A percentile compares a stretch with the other conserved stretches of the same genome.
Evolutionary conservation across 202 grass and related monocot species (phyloP).

Genomic region (Carex arenaria): DNA sequence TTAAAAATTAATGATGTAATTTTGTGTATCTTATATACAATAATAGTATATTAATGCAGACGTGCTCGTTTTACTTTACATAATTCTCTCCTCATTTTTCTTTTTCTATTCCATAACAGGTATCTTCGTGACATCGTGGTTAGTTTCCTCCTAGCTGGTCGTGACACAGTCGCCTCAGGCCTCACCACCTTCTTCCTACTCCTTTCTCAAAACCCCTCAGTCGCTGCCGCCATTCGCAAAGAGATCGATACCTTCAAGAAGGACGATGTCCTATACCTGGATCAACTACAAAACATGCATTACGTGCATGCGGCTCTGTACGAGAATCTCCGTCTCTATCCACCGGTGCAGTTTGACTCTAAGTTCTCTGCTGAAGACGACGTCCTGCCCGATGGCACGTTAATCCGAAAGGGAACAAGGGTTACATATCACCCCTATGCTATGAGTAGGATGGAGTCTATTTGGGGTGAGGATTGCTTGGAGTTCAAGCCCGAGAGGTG

Average conservation of each 20-base stretch:
- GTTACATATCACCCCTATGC: slow-evolving; percentile 80
- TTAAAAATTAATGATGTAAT: no score
- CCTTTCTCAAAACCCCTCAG: slow-evolving; percentile 37
- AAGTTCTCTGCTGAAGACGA: slow-evolving; percentile 57
- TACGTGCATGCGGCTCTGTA: slow-evolving; percentile 70
- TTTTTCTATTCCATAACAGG: not conserved
- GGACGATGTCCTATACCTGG: slow-evolving; percentile 8
- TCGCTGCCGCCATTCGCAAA: slow-evolving; percentile 30
- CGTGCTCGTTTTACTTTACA: not conserved
- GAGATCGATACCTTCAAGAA: slow-evolving; percentile 26
- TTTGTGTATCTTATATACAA: not conserved
- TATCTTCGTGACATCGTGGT: slow-evolving; percentile 44
- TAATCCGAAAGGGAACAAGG: slow-evolving; percentile 39
- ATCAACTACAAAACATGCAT: slow-evolving; percentile 47
- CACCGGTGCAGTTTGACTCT: slow-evolving; percentile 71
- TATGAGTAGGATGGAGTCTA: slow-evolving; percentile 67
- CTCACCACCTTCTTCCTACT: slow-evolving; percentile 74
- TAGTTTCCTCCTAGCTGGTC: slow-evolving; percentile 62
- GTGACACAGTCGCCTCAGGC: slow-evolving; percentile 66
- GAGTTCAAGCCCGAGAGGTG: slow-evolving; percentile 60
- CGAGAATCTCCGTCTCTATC: slow-evolving; percentile 69
- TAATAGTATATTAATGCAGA: not conserved
- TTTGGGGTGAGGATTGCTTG: slow-evolving; percentile 59
- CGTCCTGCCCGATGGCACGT: slow-evolving; percentile 68
- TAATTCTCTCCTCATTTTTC: not conserved